Conservation (phyloP, 805 yeast genomes). For the Spathaspora arborariae region DNA sequence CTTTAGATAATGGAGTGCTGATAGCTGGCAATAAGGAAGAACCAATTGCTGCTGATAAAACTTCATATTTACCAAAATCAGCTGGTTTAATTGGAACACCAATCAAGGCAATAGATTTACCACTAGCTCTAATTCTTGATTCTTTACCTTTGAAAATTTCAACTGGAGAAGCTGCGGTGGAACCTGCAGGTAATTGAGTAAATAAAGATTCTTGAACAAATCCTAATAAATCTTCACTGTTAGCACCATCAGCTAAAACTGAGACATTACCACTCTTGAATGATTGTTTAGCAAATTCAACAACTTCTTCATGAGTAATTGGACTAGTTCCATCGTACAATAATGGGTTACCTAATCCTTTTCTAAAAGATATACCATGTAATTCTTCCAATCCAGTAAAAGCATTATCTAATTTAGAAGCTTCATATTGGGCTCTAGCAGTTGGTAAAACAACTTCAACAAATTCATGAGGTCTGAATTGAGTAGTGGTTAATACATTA, state of each 20-base stretch:
- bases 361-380: conserved; percentile 78
- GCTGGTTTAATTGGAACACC: conserved; percentile 72
- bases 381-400: conserved; percentile 71
- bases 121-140: conserved; percentile 60
- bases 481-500: conserved; percentile 63
- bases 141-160: conserved; percentile 60
- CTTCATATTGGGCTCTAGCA: conserved; percentile 59
- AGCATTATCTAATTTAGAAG: conserved; percentile 48
- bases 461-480: conserved; percentile 81
- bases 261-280: conserved; percentile 70
- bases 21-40: conserved; percentile 55
- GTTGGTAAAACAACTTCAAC: conserved; percentile 79
- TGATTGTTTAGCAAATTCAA: conserved; percentile 59
- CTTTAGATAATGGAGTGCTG: conserved; percentile 45
- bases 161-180: conserved; percentile 38
- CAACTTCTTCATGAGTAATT: conserved; percentile 59
- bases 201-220: conserved; percentile 68
- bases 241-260: conserved; percentile 71
- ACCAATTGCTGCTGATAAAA: conserved; percentile 66
- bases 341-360: conserved; percentile 82
- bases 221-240: conserved; percentile 61
- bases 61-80: conserved; percentile 64
- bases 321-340: conserved; percentile 63
- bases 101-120: conserved; percentile 69
- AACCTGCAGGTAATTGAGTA: conserved; percentile 58